Evolutionary conservation across 1,284 basidiomycete genomes (phyloP).

Genomic region (Rugosomyces carneus): DNA sequence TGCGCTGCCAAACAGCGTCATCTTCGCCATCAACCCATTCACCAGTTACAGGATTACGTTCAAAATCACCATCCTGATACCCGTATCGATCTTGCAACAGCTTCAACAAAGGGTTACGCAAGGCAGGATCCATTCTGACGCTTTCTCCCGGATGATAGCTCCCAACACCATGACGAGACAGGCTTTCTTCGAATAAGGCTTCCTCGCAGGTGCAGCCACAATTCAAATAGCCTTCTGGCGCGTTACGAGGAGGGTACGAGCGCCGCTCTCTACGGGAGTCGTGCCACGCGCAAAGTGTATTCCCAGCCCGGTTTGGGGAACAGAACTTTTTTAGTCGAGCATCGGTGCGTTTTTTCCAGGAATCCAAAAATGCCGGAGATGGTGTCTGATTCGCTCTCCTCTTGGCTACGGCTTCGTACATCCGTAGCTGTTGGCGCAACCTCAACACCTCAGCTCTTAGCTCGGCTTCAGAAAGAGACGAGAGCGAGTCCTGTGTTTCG

Average conservation of each 20-base stretch:
- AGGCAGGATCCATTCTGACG: slow-evolving; percentile 80
- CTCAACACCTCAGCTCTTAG: slow-evolving; percentile 24
- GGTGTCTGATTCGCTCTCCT: too few species aligned
- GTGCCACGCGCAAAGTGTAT: slow-evolving; percentile 82
- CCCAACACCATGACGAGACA: slow-evolving; percentile 69
- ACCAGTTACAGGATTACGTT: slow-evolving; percentile 54
- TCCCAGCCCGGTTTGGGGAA: slow-evolving; percentile 76
- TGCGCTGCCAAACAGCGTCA: slow-evolving; percentile 54
- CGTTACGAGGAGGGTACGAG: slow-evolving; percentile 71
- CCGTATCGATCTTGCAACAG: slow-evolving; percentile 64
- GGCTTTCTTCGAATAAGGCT: slow-evolving; percentile 78
- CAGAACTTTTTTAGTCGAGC: slow-evolving; percentile 66
- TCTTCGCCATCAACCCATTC: slow-evolving; percentile 64
- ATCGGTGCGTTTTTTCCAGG: slow-evolving; percentile 67
- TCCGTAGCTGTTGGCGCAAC: slow-evolving; percentile 34
- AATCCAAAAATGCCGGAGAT: slow-evolving; percentile 44
- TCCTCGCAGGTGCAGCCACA: slow-evolving; percentile 78
- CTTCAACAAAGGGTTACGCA: slow-evolving; percentile 70
- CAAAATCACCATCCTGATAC: slow-evolving; percentile 82
- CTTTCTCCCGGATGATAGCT: slow-evolving; percentile 76
- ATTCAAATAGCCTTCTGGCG: slow-evolving; percentile 69
- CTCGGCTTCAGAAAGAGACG: slow-evolving; percentile 11
- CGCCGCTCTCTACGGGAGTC: slow-evolving; percentile 78
- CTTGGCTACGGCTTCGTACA: too few species aligned
- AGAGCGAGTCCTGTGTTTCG: background rate